These are phyloP conservation scores for Penicillium soppii DNA, from an alignment of 495 filamentous ascomycete species.

Conservation along the genomic window DNA sequence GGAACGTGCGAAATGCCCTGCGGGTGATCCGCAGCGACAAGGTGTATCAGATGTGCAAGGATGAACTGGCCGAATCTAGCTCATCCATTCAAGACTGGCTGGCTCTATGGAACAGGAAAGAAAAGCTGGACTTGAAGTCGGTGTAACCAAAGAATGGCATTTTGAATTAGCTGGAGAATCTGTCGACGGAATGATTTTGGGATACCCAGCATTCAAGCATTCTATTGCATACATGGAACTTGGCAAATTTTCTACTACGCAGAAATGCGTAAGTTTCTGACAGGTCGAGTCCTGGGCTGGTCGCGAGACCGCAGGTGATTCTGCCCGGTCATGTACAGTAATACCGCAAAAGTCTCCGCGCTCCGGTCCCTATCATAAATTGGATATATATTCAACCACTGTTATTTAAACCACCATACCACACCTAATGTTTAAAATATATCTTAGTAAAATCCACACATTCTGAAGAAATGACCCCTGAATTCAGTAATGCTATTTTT, in stretches of 20 bases:
- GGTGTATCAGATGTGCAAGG: slow-evolving; percentile 15
- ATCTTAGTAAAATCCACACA: no score
- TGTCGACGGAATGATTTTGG: not conserved
- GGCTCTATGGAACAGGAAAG: slow-evolving; percentile 15
- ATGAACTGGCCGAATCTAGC: slow-evolving; percentile 15
- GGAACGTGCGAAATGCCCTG: slow-evolving; percentile 19
- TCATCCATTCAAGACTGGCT: slow-evolving; percentile 19
- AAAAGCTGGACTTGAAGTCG: slow-evolving; percentile 22
- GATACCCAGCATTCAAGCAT: not conserved
- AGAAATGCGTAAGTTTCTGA: no score
- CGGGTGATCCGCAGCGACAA: slow-evolving; percentile 15
- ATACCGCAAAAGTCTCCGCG: no score
- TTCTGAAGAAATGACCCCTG: no score
- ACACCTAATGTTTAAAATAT: no score
- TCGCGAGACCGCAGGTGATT: no score
- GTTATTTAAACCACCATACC: no score
- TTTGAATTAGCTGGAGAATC: not conserved
- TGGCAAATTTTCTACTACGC: not conserved
- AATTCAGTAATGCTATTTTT: no score
- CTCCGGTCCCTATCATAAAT: no score
- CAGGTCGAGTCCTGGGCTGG: no score
- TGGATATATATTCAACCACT: no score
- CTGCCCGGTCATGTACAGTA: no score
- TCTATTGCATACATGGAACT: not conserved
- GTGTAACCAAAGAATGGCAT: not conserved